Base-by-base conservation (phyloP, 2,329 filamentous ascomycete genomes). In the Boeremia lycopersici region DNA sequence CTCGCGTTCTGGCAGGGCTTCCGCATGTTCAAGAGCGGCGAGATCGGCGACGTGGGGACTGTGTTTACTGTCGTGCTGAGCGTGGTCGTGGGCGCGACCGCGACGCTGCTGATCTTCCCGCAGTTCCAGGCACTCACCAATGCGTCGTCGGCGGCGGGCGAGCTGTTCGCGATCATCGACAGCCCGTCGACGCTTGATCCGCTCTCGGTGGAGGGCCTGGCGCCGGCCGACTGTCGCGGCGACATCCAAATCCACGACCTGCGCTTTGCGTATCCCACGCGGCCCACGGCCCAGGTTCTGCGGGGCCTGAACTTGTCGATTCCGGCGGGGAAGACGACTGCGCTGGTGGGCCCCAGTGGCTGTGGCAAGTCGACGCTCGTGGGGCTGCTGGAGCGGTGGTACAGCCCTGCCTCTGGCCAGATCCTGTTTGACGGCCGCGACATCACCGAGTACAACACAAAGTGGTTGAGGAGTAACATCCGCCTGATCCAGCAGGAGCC, bases 351-450 rank as follows among this genome's bases (percentile, higher is more conserved):
- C 1, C 82, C 87, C 0, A 88, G 85, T 1, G 88, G 56, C 38
- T 96, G 93, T 69, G 93, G 93, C 54, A 97, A 97, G 79, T 91
- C 86, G 52, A 97, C 93, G 0, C 93, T 91, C 0, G 93, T 97
- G 65, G 89, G 90, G 2, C 82, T 97, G 2, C 80, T 97, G 19
- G 93, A 97, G 73, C 88, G 93, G 29, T 97, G 96, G 79, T 97
- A 97, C 70, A 91, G 90, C 35, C 75, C 86, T 0, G 78, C 83
- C 13, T 76, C 46, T 10, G 69, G 69, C 2, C 36, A 45, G 1
- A 66, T 72, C 12, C 48, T 46, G 2, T 57, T 64, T 7, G 68
- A 63, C 1, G 55, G 56, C 6, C 51, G 82, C n/a, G 86, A 95
- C 70, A 85, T 96, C 48, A 84, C 84, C 63, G 87, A 81, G 1